Evolutionary conservation across 2,329 filamentous ascomycete genomes (phyloP), one percentile per base, ranked within the genome.

Genomic region (Aureobasidium sp.): DNA sequence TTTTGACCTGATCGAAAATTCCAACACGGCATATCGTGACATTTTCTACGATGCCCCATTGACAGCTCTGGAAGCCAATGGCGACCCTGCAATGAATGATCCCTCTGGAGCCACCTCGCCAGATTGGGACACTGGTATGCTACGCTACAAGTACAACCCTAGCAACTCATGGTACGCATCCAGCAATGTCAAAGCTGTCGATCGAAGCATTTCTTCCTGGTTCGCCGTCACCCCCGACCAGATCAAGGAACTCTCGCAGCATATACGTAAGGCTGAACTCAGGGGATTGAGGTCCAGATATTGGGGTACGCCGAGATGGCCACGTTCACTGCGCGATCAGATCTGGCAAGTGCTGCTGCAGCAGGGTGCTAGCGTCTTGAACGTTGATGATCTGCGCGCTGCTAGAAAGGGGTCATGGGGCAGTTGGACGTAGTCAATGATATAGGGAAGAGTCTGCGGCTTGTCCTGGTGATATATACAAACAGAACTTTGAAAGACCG

Each of bases 21-120:
- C 27, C 11, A 47, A 58, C 9, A 27, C 29, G 9, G 24, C 40
- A 1, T 78, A 81, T 67, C 76, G 79, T 29, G 80, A 83, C 65
- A 78, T 83, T 62, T 83, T 83, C 73, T 82, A 81, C 69, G 81
- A 58, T 15, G 54, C 54, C 14, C 22, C 40, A 2, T 15, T 52
- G 12, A 39, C 31, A 15, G 22, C 33, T 2, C 19, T 52, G 5
- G n/a, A 19, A 24, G 17, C 33, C 17, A 19, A 35, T 22, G 40
- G 45, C 8, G 39, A 58, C 17, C 24, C 50, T 27, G 33, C 4
- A 11, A n/a, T 7, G 5, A 12, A 8, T 3, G 15, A 33, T 9
- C 1, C 6, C 4, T 33, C 47, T 7, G 15, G 29, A 9, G 6
- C 22, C 3, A 15, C 24, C 3, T 7, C 22, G 15, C 8, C 24